Evolutionary conservation across 2,329 filamentous ascomycete genomes (phyloP).

Genomic region (Periglandula ipomoeae): DNA sequence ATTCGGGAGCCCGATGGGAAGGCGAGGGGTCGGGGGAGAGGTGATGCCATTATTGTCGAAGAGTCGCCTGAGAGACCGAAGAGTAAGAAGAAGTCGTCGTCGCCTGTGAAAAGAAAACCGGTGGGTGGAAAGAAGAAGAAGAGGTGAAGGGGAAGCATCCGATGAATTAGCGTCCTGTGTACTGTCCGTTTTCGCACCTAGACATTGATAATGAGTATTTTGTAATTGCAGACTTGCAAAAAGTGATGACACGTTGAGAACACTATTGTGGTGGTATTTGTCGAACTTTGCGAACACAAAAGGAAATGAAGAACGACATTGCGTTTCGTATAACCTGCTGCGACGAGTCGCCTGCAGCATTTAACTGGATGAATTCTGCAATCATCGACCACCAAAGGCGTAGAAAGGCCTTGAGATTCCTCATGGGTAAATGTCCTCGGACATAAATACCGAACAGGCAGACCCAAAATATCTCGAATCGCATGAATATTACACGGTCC

Average conservation of each 20-base stretch:
- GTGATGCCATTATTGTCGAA: slow-evolving; percentile 31
- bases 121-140: slow-evolving; percentile 24
- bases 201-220: neutral
- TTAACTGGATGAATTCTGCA: too few relatives aligned
- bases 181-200: slow-evolving; percentile 2
- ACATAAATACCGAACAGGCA: too few relatives aligned
- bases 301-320: too few relatives aligned
- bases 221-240: neutral
- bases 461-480: too few relatives aligned
- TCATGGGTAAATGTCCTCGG: too few relatives aligned
- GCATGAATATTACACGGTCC: too few relatives aligned
- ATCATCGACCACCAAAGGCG: too few relatives aligned
- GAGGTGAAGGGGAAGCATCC: slow-evolving; percentile 15
- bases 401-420: too few relatives aligned
- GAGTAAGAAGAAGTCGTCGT: slow-evolving; percentile 32
- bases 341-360: too few relatives aligned
- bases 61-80: slow-evolving; percentile 23
- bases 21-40: slow-evolving; percentile 14
- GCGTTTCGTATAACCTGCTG: too few relatives aligned
- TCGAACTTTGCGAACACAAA: neutral
- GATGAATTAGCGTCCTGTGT: neutral
- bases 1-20: slow-evolving; percentile 16
- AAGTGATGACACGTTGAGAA: too few relatives aligned
- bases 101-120: slow-evolving; percentile 32
- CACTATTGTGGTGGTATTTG: too few relatives aligned